Evolutionary conservation across 2,329 filamentous ascomycete species (phyloP).

Genomic region (Aspergillus cejpii): DNA sequence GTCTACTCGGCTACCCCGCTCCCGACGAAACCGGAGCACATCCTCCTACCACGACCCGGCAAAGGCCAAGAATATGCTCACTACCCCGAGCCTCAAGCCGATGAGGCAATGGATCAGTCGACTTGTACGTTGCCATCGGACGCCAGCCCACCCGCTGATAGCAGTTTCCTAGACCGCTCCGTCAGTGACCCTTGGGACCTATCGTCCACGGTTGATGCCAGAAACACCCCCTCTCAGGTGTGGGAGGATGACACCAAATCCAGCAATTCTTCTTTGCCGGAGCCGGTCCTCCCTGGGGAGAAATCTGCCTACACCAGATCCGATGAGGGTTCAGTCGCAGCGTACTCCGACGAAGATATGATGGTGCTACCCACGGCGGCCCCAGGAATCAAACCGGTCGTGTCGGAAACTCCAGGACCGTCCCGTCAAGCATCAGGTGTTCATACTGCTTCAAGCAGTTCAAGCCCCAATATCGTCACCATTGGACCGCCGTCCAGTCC

Average conservation of each 20-base stretch:
- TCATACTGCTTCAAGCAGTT: slow-evolving; percentile 25
- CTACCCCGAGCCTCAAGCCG: slow-evolving; percentile 29
- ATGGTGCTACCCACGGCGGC: slow-evolving; percentile 27
- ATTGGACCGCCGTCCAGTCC: slow-evolving; percentile 37
- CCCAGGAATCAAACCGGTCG: slow-evolving; percentile 36
- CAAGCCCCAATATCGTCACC: slow-evolving; percentile 39
- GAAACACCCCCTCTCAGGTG: slow-evolving; percentile 33
- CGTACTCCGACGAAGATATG: slow-evolving; percentile 32
- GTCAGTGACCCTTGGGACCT: slow-evolving; percentile 31
- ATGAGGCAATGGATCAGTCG: slow-evolving; percentile 26
- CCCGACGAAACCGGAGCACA: slow-evolving; percentile 44
- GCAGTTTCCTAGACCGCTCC: slow-evolving; percentile 25
- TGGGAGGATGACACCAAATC: slow-evolving; percentile 37
- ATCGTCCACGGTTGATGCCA: slow-evolving; percentile 33
- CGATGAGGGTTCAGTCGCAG: slow-evolving; percentile 18
- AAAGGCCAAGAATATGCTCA: slow-evolving; percentile 33
- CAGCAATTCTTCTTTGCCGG: slow-evolving; percentile 33
- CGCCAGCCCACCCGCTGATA: slow-evolving; percentile 21
- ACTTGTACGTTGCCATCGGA: slow-evolving; percentile 27
- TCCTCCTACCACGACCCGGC: slow-evolving; percentile 38
- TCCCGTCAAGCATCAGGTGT: slow-evolving; percentile 20
- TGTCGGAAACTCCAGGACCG: slow-evolving; percentile 23
- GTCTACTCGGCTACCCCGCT: slow-evolving; percentile 41
- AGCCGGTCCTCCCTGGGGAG: slow-evolving; percentile 19
- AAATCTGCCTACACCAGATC: slow-evolving; percentile 19